Base-by-base conservation (phyloP, 176 grass and related monocot species). In the Raddia distichophylla region DNA sequence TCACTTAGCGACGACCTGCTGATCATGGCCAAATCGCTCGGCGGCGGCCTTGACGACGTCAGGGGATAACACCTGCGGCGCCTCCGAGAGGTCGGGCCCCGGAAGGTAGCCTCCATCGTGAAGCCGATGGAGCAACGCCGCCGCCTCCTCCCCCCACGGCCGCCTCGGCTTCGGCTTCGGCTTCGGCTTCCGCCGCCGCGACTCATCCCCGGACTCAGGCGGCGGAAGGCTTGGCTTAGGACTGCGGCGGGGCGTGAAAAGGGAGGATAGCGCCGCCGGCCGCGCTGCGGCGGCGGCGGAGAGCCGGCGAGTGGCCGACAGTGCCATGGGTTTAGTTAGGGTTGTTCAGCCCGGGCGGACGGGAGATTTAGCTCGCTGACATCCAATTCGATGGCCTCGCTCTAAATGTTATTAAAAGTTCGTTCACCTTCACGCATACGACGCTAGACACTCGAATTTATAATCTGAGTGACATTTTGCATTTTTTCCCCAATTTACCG, bases 1-100 rank as follows among this genome's bases (percentile, higher is more conserved):
- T 91, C 75, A 91, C 92, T 87, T 94, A 52, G 92, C 86, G 54
- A 89, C 85, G 7, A 74, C 83, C 70, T 91, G 92, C 54, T 91
- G 80, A 59, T 85, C 80, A 8, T 85, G 64, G 5, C 89, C 89
- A 73, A 87, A 91, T 32, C 85, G 78, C 70, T 91, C 89, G 37
- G 84, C 83, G 9, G 89, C 92, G 44, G 86, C 33, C 75, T 94
- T 91, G 77, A 89, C 81, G 37, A 67, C 60, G 74, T 82, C 80
- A 2, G 80, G 86, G 2, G 76, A 86, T 14, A n/a, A 80, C 9
- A 64, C 71, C 15, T 44, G 22, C 40, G 71, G 65, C 20, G 40
- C 79, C 44, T 11, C 37, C 2, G 83, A 82, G 32, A 82, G 7
- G 75, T 87, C 87, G 20, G 61, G 83, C 15, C 79, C 83, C 50